phyloP scores from a whole-genome alignment of 768 basidiomycete genomes.

The Podaxis sp. region DNA sequence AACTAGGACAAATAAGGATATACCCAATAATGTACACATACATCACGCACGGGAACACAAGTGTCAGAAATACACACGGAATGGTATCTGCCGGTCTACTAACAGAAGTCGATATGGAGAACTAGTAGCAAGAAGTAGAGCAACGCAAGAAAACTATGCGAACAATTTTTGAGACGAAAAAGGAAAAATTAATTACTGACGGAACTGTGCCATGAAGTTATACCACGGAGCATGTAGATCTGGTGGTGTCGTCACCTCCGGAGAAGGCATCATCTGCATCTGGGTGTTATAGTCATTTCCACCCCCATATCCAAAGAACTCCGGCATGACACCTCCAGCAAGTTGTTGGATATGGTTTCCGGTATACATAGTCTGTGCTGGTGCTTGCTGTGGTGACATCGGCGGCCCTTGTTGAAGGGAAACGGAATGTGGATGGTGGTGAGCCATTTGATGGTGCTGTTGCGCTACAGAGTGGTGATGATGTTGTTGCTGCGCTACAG shows the following conservation, averaged over 20 bases:
- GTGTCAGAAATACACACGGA: background rate
- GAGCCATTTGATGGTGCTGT: conserved; percentile 25
- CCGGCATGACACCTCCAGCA: conserved; percentile 22
- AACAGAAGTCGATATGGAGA: background rate
- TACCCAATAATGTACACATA: conserved; percentile 17
- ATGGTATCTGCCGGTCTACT: background rate
- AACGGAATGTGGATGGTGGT: conserved; percentile 20
- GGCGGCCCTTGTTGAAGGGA: conserved; percentile 15
- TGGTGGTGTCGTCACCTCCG: conserved; percentile 24
- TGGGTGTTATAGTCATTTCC: conserved; percentile 22
- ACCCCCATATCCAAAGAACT: conserved; percentile 31
- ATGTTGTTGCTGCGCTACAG: background rate
- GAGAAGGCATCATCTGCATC: conserved; percentile 27
- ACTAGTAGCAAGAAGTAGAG: background rate
- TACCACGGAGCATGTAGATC: conserved; percentile 48
- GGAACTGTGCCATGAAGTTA: conserved; percentile 47
- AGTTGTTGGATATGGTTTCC: conserved; percentile 14
- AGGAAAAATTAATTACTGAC: conserved; percentile 21
- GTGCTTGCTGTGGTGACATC: background rate
- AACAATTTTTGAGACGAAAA: background rate
- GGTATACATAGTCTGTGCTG: conserved; percentile 4
- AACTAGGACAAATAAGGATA: conserved; percentile 32
- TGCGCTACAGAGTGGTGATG: conserved; percentile 6
- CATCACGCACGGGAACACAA: background rate
- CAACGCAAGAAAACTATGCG: background rate